phyloP scores from a whole-genome alignment of 495 filamentous ascomycete species.

The Halenospora varia region DNA sequence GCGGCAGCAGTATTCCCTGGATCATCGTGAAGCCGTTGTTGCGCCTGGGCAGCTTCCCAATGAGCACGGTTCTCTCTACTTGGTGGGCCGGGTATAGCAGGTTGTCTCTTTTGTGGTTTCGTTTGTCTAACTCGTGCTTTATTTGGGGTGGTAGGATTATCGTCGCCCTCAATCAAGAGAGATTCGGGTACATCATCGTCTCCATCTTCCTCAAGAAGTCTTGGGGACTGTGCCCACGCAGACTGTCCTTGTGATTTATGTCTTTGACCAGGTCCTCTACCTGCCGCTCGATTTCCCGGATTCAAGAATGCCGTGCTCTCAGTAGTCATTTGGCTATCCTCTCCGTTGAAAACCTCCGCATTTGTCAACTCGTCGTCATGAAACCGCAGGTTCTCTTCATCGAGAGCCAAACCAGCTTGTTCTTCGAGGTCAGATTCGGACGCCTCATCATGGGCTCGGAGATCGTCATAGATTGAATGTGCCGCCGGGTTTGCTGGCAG shows the following conservation, averaged over 20 bases:
- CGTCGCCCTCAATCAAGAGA: slow-evolving; percentile 70
- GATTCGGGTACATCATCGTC: slow-evolving; percentile 93
- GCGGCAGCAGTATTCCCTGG: slow-evolving; percentile 9
- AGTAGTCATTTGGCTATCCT: slow-evolving; percentile 60
- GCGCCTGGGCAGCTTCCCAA: slow-evolving; percentile 62
- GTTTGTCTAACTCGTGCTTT: slow-evolving; percentile 10
- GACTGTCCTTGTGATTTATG: slow-evolving; percentile 10
- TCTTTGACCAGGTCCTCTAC: slow-evolving; percentile 3
- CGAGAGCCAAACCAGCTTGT: slow-evolving; percentile 59
- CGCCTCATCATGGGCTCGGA: slow-evolving; percentile 56
- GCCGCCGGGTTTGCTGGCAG: slow-evolving; percentile 57
- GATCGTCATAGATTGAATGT: slow-evolving; percentile 68
- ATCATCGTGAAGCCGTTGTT: slow-evolving; percentile 56
- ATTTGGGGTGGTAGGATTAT: slow-evolving; percentile 19
- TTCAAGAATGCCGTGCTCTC: slow-evolving; percentile 42
- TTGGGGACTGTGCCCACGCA: slow-evolving; percentile 24
- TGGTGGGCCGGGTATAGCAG: slow-evolving; percentile 48
- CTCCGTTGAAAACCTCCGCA: slow-evolving; percentile 50
- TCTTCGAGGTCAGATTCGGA: slow-evolving; percentile 63
- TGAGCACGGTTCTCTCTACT: slow-evolving; percentile 51
- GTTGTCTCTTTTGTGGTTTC: slow-evolving; percentile 7
- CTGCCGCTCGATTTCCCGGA: slow-evolving; percentile 1
- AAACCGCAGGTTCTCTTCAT: slow-evolving; percentile 68
- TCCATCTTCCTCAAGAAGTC: slow-evolving; percentile 59
- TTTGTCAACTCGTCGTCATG: slow-evolving; percentile 66